Evolutionary conservation across 2,329 filamentous ascomycete genomes (phyloP).

Genomic region (Fusarium sp.): DNA sequence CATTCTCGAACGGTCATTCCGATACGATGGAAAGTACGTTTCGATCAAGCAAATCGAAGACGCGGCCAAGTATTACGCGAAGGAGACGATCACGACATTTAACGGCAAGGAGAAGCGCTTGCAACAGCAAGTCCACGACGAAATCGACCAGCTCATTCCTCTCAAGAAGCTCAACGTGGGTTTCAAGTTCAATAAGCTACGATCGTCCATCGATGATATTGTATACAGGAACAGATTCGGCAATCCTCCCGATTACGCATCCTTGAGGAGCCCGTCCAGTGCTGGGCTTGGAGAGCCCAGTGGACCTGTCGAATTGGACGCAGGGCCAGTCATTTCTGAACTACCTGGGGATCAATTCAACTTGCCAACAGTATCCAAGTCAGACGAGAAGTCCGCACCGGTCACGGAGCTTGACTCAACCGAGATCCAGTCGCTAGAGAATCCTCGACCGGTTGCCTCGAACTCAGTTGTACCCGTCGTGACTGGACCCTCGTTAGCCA

Average conservation of each 20-base stretch:
- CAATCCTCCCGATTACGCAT: constrained; percentile 15
- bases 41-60: constrained; percentile 44
- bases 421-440: background rate
- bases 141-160: constrained; percentile 40
- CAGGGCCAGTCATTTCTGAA: constrained; percentile 11
- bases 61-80: constrained; percentile 42
- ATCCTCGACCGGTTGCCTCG: background rate
- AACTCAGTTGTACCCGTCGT: background rate
- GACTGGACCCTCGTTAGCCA: background rate
- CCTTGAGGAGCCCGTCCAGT: constrained; percentile 30
- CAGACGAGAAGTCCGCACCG: background rate
- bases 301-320: constrained; percentile 13
- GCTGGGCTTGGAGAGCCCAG: constrained; percentile 7
- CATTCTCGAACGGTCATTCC: constrained; percentile 39
- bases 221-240: constrained; percentile 41
- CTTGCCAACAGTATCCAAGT: background rate
- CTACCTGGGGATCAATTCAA: constrained; percentile 8
- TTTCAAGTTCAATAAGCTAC: constrained; percentile 43
- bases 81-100: constrained; percentile 32
- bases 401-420: constrained; percentile 29
- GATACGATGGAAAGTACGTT: constrained; percentile 43
- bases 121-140: constrained; percentile 43
- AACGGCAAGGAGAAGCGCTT: constrained; percentile 36
- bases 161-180: constrained; percentile 38
- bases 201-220: constrained; percentile 29